phyloP scores from a whole-genome alignment of 2,329 filamentous ascomycete species.

The Claviceps humidiphila region DNA sequence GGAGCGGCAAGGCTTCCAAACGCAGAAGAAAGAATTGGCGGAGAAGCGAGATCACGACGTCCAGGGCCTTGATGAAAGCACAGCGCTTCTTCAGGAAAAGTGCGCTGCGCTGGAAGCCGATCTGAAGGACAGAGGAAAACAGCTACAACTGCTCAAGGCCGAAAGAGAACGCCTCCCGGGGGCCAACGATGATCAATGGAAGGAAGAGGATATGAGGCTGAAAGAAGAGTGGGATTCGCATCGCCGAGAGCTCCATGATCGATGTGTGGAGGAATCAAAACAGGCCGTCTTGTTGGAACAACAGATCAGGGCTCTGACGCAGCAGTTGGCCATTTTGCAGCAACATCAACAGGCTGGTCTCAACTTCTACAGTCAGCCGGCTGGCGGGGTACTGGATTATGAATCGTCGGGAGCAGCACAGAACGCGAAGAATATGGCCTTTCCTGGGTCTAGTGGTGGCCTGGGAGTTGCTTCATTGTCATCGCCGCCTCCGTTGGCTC shows the following conservation, averaged over 20 bases:
- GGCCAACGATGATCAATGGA: constrained; percentile 45
- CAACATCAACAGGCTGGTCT: constrained; percentile 28
- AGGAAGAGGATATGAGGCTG: constrained; percentile 35
- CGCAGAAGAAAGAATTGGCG: constrained; percentile 38
- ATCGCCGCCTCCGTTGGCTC: constrained; percentile 1
- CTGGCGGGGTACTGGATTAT: constrained; percentile 33
- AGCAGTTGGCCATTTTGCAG: constrained; percentile 31
- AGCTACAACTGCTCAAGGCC: constrained; percentile 62
- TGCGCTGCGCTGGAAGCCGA: constrained; percentile 55
- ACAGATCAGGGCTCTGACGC: constrained; percentile 31
- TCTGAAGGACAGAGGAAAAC: constrained; percentile 50
- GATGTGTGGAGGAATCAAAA: constrained; percentile 33
- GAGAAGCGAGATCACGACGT: constrained; percentile 38
- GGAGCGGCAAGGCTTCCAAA: constrained; percentile 39
- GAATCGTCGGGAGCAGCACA: constrained; percentile 28
- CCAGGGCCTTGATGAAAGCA: constrained; percentile 39
- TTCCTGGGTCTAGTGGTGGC: constrained; percentile 1
- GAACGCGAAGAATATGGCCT: constrained; percentile 31
- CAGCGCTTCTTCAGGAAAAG: constrained; percentile 50
- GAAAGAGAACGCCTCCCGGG: constrained; percentile 51
- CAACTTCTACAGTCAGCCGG: constrained; percentile 32
- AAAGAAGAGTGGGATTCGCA: constrained; percentile 43
- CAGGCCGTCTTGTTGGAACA: constrained; percentile 32
- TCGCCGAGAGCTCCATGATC: constrained; percentile 38
- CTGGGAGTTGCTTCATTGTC: constrained; percentile 2